These are phyloP conservation scores for Geosiphon pyriformis DNA, from an alignment of 192 early-diverging fungal species.

Conservation along the genomic window DNA sequence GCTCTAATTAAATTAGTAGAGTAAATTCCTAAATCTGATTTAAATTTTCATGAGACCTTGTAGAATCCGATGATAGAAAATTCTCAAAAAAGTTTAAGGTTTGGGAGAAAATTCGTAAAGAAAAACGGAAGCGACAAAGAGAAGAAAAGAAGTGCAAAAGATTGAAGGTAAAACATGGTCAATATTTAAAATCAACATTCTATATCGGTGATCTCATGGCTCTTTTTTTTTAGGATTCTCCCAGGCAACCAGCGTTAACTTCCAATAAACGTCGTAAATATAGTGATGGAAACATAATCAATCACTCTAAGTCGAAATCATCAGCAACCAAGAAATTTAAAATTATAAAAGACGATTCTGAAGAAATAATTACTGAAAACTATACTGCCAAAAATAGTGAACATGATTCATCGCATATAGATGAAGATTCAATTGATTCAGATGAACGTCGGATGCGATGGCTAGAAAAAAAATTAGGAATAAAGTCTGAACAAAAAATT, in stretches of 20 bases:
- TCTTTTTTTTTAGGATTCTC: background rate
- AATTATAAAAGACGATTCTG: background rate
- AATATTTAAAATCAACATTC: background rate
- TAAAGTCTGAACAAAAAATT: slow-evolving; percentile 13
- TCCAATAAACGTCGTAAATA: background rate
- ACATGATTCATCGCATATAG: background rate
- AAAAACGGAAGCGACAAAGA: background rate
- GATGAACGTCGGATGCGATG: slow-evolving; percentile 13
- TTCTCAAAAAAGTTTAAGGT: background rate
- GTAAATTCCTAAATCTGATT: too few relatives aligned
- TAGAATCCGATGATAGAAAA: background rate
- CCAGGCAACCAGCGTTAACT: background rate
- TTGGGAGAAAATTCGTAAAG: slow-evolving; percentile 1
- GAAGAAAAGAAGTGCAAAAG: background rate
- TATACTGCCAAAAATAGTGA: background rate
- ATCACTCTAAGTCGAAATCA: background rate
- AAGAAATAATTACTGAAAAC: background rate
- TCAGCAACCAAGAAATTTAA: background rate
- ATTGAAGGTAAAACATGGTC: background rate
- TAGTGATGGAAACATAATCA: background rate
- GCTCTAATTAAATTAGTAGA: too few relatives aligned
- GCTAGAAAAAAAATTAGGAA: slow-evolving; percentile 21
- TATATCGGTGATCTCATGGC: background rate
- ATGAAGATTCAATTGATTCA: background rate
- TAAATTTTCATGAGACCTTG: too few relatives aligned